Percentiles rank a stretch among this genome's conserved stretches.
phyloP scores from a whole-genome alignment of 192 early-diverging fungal species.

The Coemansia sp. region DNA sequence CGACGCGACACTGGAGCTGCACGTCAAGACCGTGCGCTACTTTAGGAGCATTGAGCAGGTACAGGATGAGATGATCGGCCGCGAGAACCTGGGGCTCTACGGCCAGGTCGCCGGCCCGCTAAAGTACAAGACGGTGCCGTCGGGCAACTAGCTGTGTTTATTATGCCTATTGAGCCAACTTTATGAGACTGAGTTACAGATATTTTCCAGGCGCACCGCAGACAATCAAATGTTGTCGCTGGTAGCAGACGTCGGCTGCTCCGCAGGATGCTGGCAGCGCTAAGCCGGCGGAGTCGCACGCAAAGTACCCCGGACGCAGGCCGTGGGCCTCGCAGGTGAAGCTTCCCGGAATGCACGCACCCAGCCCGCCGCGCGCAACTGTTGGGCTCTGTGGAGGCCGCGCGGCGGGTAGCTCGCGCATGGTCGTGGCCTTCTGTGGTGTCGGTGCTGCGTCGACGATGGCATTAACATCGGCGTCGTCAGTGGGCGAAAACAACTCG shows the following conservation, averaged over 20 bases:
- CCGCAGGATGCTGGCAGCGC: conserved; percentile 32
- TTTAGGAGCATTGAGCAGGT: conserved; percentile 86
- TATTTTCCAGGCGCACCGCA: conserved; percentile 21
- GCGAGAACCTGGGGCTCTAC: conserved; percentile 68
- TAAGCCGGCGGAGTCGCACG: conserved; percentile 29
- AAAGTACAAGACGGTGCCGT: conserved; percentile 43
- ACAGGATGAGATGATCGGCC: conserved; percentile 68
- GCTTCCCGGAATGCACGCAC: conserved; percentile 26
- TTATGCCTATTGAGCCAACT: too few species aligned
- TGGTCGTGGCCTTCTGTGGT: not conserved
- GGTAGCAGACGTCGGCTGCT: conserved; percentile 32
- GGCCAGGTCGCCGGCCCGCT: conserved; percentile 55
- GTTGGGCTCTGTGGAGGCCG: not conserved
- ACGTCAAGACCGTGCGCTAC: conserved; percentile 86
- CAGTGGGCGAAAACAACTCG: conserved; percentile 1
- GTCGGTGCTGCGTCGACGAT: not conserved
- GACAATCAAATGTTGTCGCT: conserved; percentile 22
- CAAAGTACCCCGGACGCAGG: conserved; percentile 27
- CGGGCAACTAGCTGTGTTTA: conserved; percentile 23
- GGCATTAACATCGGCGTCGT: not conserved
- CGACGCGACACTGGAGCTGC: conserved; percentile 81
- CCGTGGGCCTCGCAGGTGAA: conserved; percentile 35
- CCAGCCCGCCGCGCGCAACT: conserved; percentile 3
- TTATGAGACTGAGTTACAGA: too few species aligned
- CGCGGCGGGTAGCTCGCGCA: not conserved